Evolutionary conservation across 192 early-diverging fungal genomes (phyloP), one percentile per base, ranked within the genome.

Genomic region (Gigaspora rosea): DNA sequence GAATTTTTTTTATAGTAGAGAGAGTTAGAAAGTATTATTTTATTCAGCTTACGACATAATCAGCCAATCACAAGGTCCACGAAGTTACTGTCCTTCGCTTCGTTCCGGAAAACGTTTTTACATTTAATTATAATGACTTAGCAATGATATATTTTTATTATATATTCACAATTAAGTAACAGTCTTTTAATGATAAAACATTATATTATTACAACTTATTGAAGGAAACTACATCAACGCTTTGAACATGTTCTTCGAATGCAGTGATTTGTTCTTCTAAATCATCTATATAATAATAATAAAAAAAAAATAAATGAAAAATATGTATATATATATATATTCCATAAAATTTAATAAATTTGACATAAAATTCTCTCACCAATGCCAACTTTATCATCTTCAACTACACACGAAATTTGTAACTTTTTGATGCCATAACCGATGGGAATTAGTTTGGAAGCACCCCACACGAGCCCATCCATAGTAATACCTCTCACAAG

Each of bases 351-450:
- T 33, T 15, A 51, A 51, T 4, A 62, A 73, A 22, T 47, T 22
- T 41, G 46, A 73, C 6, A 41, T 47, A 18, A 27, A 73, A 41
- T 52, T 20, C 75, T 20, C 75, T 76, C 41, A 76, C 75, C 75
- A 57, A 76, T 63, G 41, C 75, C 63, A 20, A 98, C 95, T 91
- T 96, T 96, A 54, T 92, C 95, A 83, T 97, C 95, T 86, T 94
- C 95, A 72, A 98, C 88, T 79, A 96, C 94, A 85, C 90, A 90
- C 85, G 89, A 92, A 86, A 98, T 95, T 80, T 91, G 92, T 80
- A 98, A 91, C 91, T 98, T 97, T 86, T 93, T 95, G 88, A 98
- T 94, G 84, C 97, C 97, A 85, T 89, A 98, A 79, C 95, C 97
- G 80, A 96, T 88, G 70, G 94, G 82, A 71, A 94, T 85, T 58